Percentiles rank a stretch among this genome's conserved stretches.
Conservation (phyloP, 2,329 filamentous ascomycete genomes). For the Aspergillus viridinutans region DNA sequence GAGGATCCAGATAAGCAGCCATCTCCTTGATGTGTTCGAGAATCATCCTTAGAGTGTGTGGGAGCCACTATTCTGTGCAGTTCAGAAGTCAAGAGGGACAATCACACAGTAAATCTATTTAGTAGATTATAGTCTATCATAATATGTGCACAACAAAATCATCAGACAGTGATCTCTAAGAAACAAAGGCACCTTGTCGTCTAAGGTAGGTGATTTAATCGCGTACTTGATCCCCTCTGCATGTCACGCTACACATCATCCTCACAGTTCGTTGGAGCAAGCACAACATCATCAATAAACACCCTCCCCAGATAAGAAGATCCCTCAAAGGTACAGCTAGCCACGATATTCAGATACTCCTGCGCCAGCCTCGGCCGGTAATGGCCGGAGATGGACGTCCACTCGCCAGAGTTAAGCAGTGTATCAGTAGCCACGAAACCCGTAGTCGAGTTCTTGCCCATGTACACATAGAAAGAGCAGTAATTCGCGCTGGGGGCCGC, state of each 20-base stretch:
- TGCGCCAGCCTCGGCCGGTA: constrained; percentile 10
- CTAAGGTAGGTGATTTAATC: too few relatives aligned
- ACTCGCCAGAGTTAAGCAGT: constrained; percentile 10
- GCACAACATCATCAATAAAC: constrained; percentile 21
- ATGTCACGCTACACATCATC: too few relatives aligned
- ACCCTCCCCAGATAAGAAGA: constrained; percentile 12
- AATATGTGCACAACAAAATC: too few relatives aligned
- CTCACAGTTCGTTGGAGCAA: neutral
- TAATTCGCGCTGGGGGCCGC: constrained; percentile 7
- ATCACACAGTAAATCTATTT: too few relatives aligned
- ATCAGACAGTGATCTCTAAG: too few relatives aligned
- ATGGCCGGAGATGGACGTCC: constrained; percentile 14
- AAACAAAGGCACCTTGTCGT: too few relatives aligned
- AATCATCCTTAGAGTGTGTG: neutral
- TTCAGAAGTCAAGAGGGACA: too few relatives aligned
- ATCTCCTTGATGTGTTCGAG: neutral
- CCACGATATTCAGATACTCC: constrained; percentile 15
- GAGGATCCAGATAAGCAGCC: neutral
- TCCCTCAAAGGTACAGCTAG: constrained; percentile 15
- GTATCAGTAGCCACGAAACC: constrained; percentile 8
- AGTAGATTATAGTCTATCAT: too few relatives aligned
- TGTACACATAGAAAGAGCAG: constrained; percentile 14
- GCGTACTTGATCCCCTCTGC: too few relatives aligned
- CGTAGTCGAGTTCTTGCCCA: constrained; percentile 15
- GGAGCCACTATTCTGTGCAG: too few relatives aligned